Percentiles rank a stretch among this genome's conserved stretches.
phyloP scores from a whole-genome alignment of 140 eudicot genomes.

The Cichorium intybus region DNA sequence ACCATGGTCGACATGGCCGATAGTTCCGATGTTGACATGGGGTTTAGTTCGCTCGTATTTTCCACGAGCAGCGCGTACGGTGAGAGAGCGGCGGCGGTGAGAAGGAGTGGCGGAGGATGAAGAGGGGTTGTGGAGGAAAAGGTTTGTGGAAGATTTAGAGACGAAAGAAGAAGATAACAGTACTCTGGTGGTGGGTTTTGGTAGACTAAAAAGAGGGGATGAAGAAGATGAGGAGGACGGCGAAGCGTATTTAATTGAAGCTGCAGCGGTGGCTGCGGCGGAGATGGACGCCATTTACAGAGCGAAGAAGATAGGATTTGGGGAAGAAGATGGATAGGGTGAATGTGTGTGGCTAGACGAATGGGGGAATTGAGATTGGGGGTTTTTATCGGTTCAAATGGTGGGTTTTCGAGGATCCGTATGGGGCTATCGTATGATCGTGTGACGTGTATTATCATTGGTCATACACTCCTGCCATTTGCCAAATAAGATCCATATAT shows the following conservation, averaged over 20 bases:
- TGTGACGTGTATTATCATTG: constrained; percentile 28
- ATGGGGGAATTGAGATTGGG: constrained; percentile 4
- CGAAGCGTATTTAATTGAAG: constrained; percentile 24
- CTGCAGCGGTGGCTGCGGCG: constrained; percentile 46
- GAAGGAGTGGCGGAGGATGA: constrained; percentile 19
- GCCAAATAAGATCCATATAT: constrained; percentile 16
- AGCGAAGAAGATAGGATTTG: constrained; percentile 21
- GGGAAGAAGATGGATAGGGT: constrained; percentile 25
- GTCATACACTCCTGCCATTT: constrained; percentile 10
- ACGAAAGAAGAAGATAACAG: constrained; percentile 49
- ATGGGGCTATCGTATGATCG: constrained; percentile 14
- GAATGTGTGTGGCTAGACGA: constrained; percentile 17
- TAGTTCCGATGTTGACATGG: constrained; percentile 93
- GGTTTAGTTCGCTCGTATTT: constrained; percentile 93
- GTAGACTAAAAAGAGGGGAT: constrained; percentile 9
- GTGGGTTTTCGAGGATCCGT: constrained; percentile 16
- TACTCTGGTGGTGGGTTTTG: constrained; percentile 32
- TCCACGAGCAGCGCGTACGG: constrained; percentile 82
- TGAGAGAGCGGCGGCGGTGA: constrained; percentile 37
- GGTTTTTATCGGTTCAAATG: constrained; percentile 12
- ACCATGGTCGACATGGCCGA: constrained; percentile 98
- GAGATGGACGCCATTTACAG: constrained; percentile 54
- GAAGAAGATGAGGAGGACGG: constrained; percentile 25
- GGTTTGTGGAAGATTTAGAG: constrained; percentile 36
- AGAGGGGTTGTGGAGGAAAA: constrained; percentile 24